Conservation (phyloP, 495 filamentous ascomycete species). For the Podospora pseudoanserina region DNA sequence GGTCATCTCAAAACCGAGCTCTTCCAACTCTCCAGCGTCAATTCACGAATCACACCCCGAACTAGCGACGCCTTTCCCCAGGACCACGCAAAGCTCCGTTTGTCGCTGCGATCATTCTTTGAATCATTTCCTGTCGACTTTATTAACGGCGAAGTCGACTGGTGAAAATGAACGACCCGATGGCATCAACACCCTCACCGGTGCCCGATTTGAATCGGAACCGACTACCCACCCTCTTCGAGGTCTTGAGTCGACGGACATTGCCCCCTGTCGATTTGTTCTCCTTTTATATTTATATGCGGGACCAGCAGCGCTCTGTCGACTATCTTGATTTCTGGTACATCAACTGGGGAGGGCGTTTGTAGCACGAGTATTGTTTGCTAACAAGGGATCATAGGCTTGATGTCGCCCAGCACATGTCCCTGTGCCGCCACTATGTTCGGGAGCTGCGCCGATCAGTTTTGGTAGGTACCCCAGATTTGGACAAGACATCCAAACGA, state of each 20-base stretch:
- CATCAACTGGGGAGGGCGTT: conserved; percentile 16
- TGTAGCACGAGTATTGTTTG: conserved; percentile 1
- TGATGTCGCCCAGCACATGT: conserved; percentile 98
- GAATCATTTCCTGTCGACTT: neutral
- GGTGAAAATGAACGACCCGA: conserved; percentile 38
- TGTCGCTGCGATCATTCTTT: neutral
- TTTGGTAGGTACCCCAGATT: conserved; percentile 85
- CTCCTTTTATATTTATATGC: conserved; percentile 99
- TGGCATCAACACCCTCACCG: conserved; percentile 35
- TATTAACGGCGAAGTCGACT: conserved; percentile 1
- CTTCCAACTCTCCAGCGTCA: neutral
- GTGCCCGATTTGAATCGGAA: conserved; percentile 60
- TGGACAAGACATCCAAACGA: conserved; percentile 78
- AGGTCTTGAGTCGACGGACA: conserved; percentile 88
- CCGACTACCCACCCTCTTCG: conserved; percentile 87
- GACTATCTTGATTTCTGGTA: conserved; percentile 99
- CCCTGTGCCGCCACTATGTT: conserved; percentile 95
- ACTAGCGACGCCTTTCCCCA: neutral
- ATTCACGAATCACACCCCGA: neutral
- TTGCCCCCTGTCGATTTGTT: conserved; percentile 92
- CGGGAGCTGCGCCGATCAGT: conserved; percentile 91
- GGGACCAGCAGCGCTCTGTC: conserved; percentile 94
- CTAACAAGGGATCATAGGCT: conserved; percentile 62
- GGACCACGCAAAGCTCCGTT: neutral
- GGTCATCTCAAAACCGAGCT: conserved; percentile 2